A percentile compares a stretch with the other conserved stretches of the same genome.
These are phyloP conservation scores for Alternaria sp. DNA, from an alignment of 2,329 filamentous ascomycete genomes.

Conservation along the genomic window DNA sequence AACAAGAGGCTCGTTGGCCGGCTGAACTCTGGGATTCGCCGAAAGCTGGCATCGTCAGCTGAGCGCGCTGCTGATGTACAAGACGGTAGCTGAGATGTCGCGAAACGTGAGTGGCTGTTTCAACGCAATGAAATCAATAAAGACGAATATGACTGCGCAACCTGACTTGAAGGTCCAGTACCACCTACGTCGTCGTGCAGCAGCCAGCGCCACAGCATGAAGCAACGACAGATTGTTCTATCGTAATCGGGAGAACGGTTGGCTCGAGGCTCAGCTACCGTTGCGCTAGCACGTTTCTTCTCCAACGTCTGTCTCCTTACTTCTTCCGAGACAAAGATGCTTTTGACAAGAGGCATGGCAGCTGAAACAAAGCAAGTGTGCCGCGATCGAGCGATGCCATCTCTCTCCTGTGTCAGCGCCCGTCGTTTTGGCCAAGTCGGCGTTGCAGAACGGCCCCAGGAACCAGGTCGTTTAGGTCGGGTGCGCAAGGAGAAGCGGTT, in stretches of 20 bases:
- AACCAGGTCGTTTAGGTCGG: slow-evolving; percentile 1
- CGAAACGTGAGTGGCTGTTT: slow-evolving; percentile 8
- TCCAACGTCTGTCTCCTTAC: not conserved
- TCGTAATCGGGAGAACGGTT: slow-evolving; percentile 19
- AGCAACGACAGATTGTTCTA: slow-evolving; percentile 14
- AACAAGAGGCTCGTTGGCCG: not conserved
- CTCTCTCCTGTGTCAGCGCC: not conserved
- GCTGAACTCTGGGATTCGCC: not conserved
- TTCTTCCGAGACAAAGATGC: not conserved
- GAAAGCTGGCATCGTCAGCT: not conserved
- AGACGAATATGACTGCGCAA: slow-evolving; percentile 6
- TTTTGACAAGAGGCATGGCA: slow-evolving; percentile 1
- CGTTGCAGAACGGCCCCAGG: slow-evolving; percentile 6
- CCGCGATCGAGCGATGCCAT: slow-evolving; percentile 5
- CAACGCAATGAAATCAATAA: slow-evolving; percentile 2
- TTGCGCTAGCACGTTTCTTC: slow-evolving; percentile 19
- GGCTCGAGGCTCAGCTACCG: slow-evolving; percentile 20
- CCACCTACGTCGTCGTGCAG: slow-evolving; percentile 12
- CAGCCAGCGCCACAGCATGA: slow-evolving; percentile 16
- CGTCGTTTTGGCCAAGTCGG: not conserved
- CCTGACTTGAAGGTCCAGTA: not conserved
- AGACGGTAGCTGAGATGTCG: slow-evolving; percentile 1
- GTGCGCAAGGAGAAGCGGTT: slow-evolving; percentile 16
- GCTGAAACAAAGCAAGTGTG: slow-evolving; percentile 5
- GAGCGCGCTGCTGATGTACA: not conserved